Base-by-base conservation (phyloP, 2,329 filamentous ascomycete species). In the Pestalotiopsis sp. region DNA sequence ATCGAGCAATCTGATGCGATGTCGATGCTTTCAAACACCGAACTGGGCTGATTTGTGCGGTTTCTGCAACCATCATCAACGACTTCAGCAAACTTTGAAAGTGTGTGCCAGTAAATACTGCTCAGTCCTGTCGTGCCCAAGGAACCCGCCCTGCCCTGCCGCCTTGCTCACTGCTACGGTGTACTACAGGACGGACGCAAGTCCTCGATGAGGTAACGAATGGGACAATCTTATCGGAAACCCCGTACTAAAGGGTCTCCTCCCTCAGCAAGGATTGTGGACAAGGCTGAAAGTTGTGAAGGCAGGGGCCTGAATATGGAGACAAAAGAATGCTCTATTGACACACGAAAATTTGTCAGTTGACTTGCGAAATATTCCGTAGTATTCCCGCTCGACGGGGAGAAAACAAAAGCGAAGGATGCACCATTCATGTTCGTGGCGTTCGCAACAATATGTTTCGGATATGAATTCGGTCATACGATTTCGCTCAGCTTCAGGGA, bases 1-100 rank as follows among this genome's bases (percentile, higher is more conserved):
- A 62, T 62, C 31, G 59, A 62, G 59, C 27, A 62, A 62, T 62
- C 59, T 39, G 59, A 62, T 62, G 27, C 59, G 59, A 62, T n/a
- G 27, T 20, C 17, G 17, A 20, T 62, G 59, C 59, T 62, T 39
- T 36, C 31, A 36, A 36, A 36, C 31, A 36, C 31, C 31, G 31
- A n/a, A 52, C 20, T 20, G n/a, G 20, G 20, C 17, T 23, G 45
- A 20, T 52, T 52, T 9, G 17, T n/a, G 9, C 20, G 17, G 17
- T 20, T 52, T 9, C 17, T 11, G 45, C 45, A 52, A n/a, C 17
- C 9, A 9, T 20, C 14, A n/a, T 9, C 45, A n/a, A 52, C n/a
- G 31, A 36, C 31, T 36, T 36, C 31, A 36, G 31, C 31, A 36
- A 36, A 36, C 31, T 36, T 36, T 36, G 31, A 36, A 52, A 52